A percentile compares a stretch with the other conserved stretches of the same genome.
Conservation (phyloP, 164 flowering plant species). For the grape (Vitis vinifera) region DNA sequence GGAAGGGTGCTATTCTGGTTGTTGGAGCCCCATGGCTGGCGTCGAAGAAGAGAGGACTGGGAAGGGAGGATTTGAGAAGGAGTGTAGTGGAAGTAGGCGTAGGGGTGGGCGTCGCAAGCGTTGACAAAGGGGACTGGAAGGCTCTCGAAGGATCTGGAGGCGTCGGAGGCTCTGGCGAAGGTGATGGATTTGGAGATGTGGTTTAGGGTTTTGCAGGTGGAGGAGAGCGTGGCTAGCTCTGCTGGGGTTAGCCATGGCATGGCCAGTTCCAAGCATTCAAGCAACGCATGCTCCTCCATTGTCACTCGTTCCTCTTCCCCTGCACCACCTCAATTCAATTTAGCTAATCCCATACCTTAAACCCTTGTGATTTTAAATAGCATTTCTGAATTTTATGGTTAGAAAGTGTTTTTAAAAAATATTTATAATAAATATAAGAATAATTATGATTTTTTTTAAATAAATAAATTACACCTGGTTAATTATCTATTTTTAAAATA, state of each 20-base stretch:
- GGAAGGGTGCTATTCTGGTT: neutral
- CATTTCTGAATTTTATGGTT: too few species aligned
- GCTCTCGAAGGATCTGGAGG: slow-evolving; percentile 61
- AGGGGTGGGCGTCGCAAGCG: slow-evolving; percentile 44
- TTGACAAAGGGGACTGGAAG: slow-evolving; percentile 67
- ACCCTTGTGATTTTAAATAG: too few species aligned
- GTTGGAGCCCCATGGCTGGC: slow-evolving; percentile 65
- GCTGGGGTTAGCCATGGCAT: slow-evolving; percentile 61
- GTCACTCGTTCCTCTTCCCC: too few species aligned
- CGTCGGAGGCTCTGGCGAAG: slow-evolving; percentile 55
- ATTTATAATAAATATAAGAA: too few species aligned
- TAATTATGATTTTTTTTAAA: too few species aligned
- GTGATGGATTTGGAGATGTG: slow-evolving; percentile 47
- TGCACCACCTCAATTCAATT: too few species aligned
- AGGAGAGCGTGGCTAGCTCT: slow-evolving; percentile 58
- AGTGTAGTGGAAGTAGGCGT: slow-evolving; percentile 75
- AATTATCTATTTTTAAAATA: too few species aligned
- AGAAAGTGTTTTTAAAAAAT: too few species aligned
- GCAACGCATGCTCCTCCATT: slow-evolving; percentile 3
- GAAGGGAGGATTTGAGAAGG: slow-evolving; percentile 39
- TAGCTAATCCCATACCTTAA: too few species aligned
- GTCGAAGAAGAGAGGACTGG: slow-evolving; percentile 5
- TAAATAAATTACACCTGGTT: too few species aligned
- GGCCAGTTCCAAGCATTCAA: slow-evolving; percentile 46
- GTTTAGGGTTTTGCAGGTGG: slow-evolving; percentile 59